Evolutionary conservation across 2,329 filamentous ascomycete species (phyloP), one percentile per base, ranked within the genome.

Genomic region (Trichoderma citrinoviride): DNA sequence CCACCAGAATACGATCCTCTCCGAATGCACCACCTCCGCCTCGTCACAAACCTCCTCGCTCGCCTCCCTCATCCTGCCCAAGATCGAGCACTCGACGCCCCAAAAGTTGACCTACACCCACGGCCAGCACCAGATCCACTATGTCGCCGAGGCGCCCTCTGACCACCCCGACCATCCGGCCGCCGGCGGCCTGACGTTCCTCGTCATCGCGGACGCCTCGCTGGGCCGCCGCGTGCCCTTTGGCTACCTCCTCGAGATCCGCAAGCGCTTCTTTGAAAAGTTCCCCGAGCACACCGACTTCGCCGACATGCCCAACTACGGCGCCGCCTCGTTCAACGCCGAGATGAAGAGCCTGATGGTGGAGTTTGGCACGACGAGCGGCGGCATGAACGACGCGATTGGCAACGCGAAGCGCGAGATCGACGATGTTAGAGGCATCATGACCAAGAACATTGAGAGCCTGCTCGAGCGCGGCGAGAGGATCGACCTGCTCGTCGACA

Each of bases 31-130:
- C 55, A 89, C 92, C 40, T 92, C 92, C 2, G 90, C 93, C 67
- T 89, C 90, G 10, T 92, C 90, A 47, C 88, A 92, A 70, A 91
- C 92, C 65, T 93, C 92, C 5, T 93, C 90, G 14, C 90, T 98
- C 72, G 92, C 94, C 70, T 95, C 93, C 50, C 83, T 97, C 72
- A 93, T 99, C 81, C 92, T 99, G 50, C 95, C 96, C 65, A 97
- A 97, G 78, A 96, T 99, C 82, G 84, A 85, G 64, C 95, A 99
- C 81, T 80, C 83, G 68, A 81, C 84, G 33, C 84, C 93, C 1
- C 88, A 96, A 74, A 97, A 97, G 79, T 87, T 96, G 70, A 98
- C 94, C 62, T 97, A 96, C 81, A 96, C 92, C 46, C 93, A 97
- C 78, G 91, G 93, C 79, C 83, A 89, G 66, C 89, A 96, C 77